Conservation (phyloP, 2,329 filamentous ascomycete genomes). For the Fusarium continuum region DNA sequence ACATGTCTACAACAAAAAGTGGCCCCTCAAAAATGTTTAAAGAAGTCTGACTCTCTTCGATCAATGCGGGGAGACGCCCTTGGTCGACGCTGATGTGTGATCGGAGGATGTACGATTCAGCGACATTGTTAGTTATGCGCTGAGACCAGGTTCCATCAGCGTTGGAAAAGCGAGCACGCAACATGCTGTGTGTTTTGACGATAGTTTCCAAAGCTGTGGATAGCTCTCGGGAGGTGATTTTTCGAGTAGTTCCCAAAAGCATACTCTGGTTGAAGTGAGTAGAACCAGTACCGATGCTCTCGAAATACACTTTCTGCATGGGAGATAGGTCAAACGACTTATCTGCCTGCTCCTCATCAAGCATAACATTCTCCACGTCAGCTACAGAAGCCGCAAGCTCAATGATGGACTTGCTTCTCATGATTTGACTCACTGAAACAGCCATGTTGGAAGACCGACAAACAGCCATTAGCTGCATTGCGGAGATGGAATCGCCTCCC, state of each 20-base stretch:
- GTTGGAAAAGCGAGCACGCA: conserved; percentile 23
- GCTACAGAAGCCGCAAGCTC: conserved; percentile 26
- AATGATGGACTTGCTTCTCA: conserved; percentile 34
- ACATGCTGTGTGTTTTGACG: conserved; percentile 27
- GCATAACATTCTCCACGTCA: not conserved
- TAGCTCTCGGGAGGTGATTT: not conserved
- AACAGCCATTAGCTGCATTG: conserved; percentile 34
- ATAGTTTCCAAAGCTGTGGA: conserved; percentile 7
- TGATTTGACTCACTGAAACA: conserved; percentile 31
- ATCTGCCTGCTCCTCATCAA: conserved; percentile 7
- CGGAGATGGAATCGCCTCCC: conserved; percentile 36
- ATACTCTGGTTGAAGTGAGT: conserved; percentile 37
- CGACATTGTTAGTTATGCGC: not conserved
- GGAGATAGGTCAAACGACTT: conserved; percentile 1
- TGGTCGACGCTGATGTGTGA: not conserved
- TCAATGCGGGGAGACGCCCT: not conserved
- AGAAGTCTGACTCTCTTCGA: conserved; percentile 4
- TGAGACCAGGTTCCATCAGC: conserved; percentile 5
- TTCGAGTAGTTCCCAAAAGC: conserved; percentile 1
- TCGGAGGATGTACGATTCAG: conserved; percentile 4
- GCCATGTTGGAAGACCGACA: conserved; percentile 27
- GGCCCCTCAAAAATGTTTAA: conserved; percentile 8
- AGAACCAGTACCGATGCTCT: not conserved
- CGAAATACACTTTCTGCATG: conserved; percentile 29
- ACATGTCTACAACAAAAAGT: conserved; percentile 27